A percentile compares a stretch with the other conserved stretches of the same genome.
These are phyloP conservation scores for Diospyros lotus DNA, from an alignment of 148 eudicot genomes.

Conservation along the genomic window DNA sequence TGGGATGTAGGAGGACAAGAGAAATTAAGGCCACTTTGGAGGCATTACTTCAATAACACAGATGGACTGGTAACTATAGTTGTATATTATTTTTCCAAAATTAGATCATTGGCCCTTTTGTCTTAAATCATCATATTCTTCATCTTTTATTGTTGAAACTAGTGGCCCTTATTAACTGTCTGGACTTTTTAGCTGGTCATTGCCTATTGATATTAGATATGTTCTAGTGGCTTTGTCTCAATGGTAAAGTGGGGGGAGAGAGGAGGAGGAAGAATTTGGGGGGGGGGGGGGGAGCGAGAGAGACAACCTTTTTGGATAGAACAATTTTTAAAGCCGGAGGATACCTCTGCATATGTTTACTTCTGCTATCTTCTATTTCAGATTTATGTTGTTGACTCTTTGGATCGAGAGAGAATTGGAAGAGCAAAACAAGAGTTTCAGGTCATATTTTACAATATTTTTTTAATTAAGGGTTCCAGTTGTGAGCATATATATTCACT, in stretches of 20 bases:
- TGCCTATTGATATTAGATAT: not conserved
- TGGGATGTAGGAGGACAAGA: slow-evolving; percentile 99
- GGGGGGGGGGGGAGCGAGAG: too few species aligned
- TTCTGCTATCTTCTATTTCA: slow-evolving; percentile 26
- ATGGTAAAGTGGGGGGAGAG: not conserved
- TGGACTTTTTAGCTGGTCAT: not conserved
- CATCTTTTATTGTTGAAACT: not conserved
- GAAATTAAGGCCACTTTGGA: slow-evolving; percentile 95
- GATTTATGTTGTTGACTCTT: slow-evolving; percentile 99
- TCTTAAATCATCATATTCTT: not conserved
- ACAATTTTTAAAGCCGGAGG: not conserved
- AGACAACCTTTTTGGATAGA: not conserved
- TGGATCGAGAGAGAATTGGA: slow-evolving; percentile 93
- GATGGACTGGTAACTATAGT: slow-evolving; percentile 79
- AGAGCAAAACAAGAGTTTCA: slow-evolving; percentile 94
- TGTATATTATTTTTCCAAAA: not conserved
- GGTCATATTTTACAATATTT: slow-evolving; percentile 38
- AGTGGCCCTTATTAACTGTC: not conserved
- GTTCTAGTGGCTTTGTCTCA: not conserved
- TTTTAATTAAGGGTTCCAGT: slow-evolving; percentile 6
- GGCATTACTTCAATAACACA: slow-evolving; percentile 97
- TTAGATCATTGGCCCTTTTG: too few species aligned
- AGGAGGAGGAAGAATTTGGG: too few species aligned
- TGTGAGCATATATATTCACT: slow-evolving; percentile 16
- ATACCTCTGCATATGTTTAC: not conserved